Percentiles rank a stretch among this genome's conserved stretches.
These are phyloP conservation scores for Aspergillus panamensis DNA, from an alignment of 495 filamentous ascomycete genomes.

Conservation along the genomic window DNA sequence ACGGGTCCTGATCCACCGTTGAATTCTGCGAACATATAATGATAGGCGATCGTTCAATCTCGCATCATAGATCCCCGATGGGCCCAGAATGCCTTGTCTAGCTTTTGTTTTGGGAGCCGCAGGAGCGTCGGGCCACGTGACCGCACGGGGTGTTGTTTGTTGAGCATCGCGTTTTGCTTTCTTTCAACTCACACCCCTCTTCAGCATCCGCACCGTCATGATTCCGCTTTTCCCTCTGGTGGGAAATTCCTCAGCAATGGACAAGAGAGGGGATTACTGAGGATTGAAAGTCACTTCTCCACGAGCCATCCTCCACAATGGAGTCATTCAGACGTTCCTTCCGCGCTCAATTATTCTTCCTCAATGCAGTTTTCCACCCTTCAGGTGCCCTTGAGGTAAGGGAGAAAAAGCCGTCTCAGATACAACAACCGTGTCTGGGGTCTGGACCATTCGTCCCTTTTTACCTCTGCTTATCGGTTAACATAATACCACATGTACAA, in stretches of 20 bases:
- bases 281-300: too few species aligned
- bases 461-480: not conserved
- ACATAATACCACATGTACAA: slow-evolving; percentile 4
- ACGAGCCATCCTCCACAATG: too few species aligned
- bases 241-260: too few species aligned
- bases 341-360: not conserved
- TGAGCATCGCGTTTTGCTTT: too few species aligned
- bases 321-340: too few species aligned
- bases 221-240: too few species aligned
- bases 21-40: slow-evolving; percentile 18
- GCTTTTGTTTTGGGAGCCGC: slow-evolving; percentile 11
- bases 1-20: slow-evolving; percentile 34
- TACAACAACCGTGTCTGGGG: not conserved
- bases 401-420: not conserved
- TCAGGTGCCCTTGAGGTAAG: not conserved
- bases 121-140: slow-evolving; percentile 18
- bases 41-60: slow-evolving; percentile 13
- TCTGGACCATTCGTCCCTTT: not conserved
- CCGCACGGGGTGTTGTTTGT: not conserved
- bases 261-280: too few species aligned
- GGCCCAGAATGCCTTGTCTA: slow-evolving; percentile 12
- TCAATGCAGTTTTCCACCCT: not conserved
- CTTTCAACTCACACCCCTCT: not conserved
- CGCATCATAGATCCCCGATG: slow-evolving; percentile 5
- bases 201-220: not conserved